Percentiles rank a stretch among this genome's conserved stretches.
These are phyloP conservation scores for Zymoseptoria crescenta DNA, from an alignment of 2,329 filamentous ascomycete species.

Conservation along the genomic window DNA sequence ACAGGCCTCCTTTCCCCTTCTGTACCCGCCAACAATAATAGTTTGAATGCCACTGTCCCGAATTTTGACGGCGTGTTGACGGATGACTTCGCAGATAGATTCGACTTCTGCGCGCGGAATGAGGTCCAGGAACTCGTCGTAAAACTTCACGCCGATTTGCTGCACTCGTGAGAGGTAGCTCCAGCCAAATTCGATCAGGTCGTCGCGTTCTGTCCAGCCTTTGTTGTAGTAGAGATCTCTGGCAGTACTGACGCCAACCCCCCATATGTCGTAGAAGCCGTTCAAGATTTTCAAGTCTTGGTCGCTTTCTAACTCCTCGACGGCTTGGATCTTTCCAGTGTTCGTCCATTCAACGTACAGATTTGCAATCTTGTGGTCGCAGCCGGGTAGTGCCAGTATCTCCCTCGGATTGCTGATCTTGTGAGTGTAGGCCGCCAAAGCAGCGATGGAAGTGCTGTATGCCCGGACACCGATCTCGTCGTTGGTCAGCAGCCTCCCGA, in stretches of 20 bases:
- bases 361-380: constrained; percentile 68
- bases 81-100: constrained; percentile 55
- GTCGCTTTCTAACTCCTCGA: constrained; percentile 56
- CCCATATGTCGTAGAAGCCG: constrained; percentile 79
- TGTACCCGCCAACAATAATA: constrained; percentile 70
- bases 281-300: constrained; percentile 56
- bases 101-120: constrained; percentile 70
- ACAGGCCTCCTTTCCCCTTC: constrained; percentile 63
- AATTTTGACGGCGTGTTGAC: constrained; percentile 58
- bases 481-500: constrained; percentile 59
- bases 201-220: constrained; percentile 76
- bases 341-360: constrained; percentile 70
- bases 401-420: constrained; percentile 40
- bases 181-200: constrained; percentile 81
- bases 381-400: constrained; percentile 59
- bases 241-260: constrained; percentile 77
- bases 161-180: constrained; percentile 64
- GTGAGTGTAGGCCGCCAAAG: constrained; percentile 72
- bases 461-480: constrained; percentile 77
- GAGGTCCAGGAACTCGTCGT: constrained; percentile 68
- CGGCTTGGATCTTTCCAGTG: constrained; percentile 51
- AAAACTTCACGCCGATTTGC: constrained; percentile 90
- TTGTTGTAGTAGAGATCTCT: constrained; percentile 69
- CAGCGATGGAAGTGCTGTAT: constrained; percentile 79
- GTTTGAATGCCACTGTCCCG: constrained; percentile 48